Evolutionary conservation across 768 basidiomycete species (phyloP), one percentile per base, ranked within the genome.

Genomic region (Hericium erinaceus): DNA sequence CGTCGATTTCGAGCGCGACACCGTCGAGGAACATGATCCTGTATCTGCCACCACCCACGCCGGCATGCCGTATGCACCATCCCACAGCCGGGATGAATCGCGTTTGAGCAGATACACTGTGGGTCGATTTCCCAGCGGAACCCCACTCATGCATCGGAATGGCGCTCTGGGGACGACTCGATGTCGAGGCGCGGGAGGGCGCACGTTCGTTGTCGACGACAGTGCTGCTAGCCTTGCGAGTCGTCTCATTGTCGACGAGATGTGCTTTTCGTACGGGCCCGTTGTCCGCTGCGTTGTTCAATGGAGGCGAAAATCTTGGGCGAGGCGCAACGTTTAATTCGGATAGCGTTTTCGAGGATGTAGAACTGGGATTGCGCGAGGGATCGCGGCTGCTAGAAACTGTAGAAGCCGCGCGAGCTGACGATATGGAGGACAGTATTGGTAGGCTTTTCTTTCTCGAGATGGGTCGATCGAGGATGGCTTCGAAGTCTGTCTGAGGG

Each of bases 11-110:
- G 52, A 77, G 64, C 26, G 68, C 61, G 33, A 66, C 64, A 1
- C 75, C 75, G 63, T 76, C 75, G 18, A 73, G 53, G 57, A 77
- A 77, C 75, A 77, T 75, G 13, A 77, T 69, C 58, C 68, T 71
- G 56, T 76, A 77, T 26, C 71, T 64, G 8, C 74, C 73, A 1
- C 70, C 11, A 8, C 28, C 49, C 11, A 16, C 16, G 22, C 24
- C 74, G 33, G 63, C 63, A 46, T 74, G 69, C 50, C 75, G 69
- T 55, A 77, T 70, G 57, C 76, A 76, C 75, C 76, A 77, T 8
- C 76, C 76, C 5, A 73, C 64, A 9, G 68, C 69, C 2, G 73
- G 70, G 46, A 76, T 71, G 57, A 70, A 77, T 26, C 75, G 71
- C 4, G 72, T 75, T 58, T 75, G 68, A 26, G 44, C 10, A 20